These are phyloP conservation scores for Penicillium oxalicum DNA, from an alignment of 2,329 filamentous ascomycete genomes.

Conservation along the genomic window DNA sequence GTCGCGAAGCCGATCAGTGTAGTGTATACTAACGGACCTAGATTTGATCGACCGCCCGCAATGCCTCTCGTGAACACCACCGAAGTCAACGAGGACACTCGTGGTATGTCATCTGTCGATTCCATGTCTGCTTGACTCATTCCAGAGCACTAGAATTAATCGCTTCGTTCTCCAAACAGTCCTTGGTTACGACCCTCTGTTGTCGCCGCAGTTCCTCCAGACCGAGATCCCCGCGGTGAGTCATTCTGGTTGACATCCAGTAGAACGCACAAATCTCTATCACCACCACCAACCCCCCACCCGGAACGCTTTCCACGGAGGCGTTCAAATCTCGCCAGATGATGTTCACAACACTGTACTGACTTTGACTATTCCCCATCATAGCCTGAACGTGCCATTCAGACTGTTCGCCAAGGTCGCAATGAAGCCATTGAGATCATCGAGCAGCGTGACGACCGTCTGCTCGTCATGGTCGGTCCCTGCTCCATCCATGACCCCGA, in stretches of 20 bases:
- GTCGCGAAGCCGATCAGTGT: too few relatives aligned
- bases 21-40: not conserved
- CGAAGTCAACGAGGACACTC: conserved; percentile 42
- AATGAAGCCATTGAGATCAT: conserved; percentile 65
- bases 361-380: conserved; percentile 8
- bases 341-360: not conserved
- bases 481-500: conserved; percentile 96
- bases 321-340: too few relatives aligned
- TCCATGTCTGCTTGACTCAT: not conserved
- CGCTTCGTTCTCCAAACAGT: conserved; percentile 49
- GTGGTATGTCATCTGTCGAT: conserved; percentile 30
- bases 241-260: conserved; percentile 52
- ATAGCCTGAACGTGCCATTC: conserved; percentile 36
- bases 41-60: conserved; percentile 10
- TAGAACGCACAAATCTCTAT: too few relatives aligned
- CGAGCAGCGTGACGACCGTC: conserved; percentile 68
- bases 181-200: conserved; percentile 87
- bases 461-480: conserved; percentile 89
- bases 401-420: conserved; percentile 40
- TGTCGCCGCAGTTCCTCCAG: conserved; percentile 79
- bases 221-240: conserved; percentile 67
- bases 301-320: too few relatives aligned
- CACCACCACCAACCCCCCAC: conserved; percentile 25
- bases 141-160: not conserved
- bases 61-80: conserved; percentile 40